A percentile compares a stretch with the other conserved stretches of the same genome.
Conservation (phyloP, 2,329 filamentous ascomycete genomes). For the Metarhizium guizhouense region DNA sequence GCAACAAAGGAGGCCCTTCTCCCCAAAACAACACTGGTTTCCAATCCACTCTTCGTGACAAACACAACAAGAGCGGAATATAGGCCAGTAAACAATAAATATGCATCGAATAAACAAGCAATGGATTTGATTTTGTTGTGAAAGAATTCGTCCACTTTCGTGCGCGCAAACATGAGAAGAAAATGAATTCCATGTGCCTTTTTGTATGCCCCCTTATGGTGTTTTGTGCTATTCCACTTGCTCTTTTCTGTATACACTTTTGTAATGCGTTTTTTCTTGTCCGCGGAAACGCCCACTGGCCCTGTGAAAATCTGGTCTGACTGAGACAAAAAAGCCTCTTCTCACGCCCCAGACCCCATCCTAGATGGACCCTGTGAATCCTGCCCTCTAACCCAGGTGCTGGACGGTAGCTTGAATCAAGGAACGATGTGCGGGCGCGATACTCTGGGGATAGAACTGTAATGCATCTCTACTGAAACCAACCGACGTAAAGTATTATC, state of each 20-base stretch:
- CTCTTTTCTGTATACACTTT: not conserved
- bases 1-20: not conserved
- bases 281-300: not conserved
- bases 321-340: not conserved
- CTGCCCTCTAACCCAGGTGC: not conserved
- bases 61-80: not conserved
- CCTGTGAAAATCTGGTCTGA: not conserved
- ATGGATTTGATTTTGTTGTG: not conserved
- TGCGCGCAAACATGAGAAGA: not conserved
- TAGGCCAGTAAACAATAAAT: not conserved
- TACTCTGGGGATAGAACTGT: not conserved
- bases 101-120: constrained; percentile 2
- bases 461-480: not conserved
- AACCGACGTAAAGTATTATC: not conserved
- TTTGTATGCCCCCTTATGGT: constrained; percentile 3
- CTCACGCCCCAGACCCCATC: not conserved
- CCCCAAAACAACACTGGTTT: not conserved
- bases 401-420: not conserved
- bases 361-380: not conserved
- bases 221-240: not conserved
- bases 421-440: not conserved
- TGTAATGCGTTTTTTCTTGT: not conserved
- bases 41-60: not conserved
- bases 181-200: not conserved
- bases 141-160: not conserved